phyloP scores from a whole-genome alignment of 2,329 filamentous ascomycete genomes.

The Claviceps fusiformis region DNA sequence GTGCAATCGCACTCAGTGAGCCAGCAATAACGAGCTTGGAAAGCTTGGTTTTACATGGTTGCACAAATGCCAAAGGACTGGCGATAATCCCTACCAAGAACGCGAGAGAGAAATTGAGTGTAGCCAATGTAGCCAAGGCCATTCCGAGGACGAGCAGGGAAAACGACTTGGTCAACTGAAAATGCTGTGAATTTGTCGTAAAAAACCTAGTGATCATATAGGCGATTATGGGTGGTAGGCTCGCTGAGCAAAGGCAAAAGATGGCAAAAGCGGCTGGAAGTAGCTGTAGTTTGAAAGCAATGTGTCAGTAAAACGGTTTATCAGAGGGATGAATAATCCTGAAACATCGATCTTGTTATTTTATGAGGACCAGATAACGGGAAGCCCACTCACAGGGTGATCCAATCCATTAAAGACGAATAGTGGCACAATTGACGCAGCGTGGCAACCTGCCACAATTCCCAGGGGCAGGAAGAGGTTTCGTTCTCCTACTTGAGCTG shows the following conservation, averaged over 20 bases:
- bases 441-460: slow-evolving; percentile 59
- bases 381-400: slow-evolving; percentile 39
- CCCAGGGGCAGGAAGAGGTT: slow-evolving; percentile 60
- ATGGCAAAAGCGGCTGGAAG: slow-evolving; percentile 44
- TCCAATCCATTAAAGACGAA: slow-evolving; percentile 73
- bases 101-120: slow-evolving; percentile 86
- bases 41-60: slow-evolving; percentile 27
- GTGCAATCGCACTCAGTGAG: slow-evolving; percentile 47
- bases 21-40: slow-evolving; percentile 29
- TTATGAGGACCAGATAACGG: neutral
- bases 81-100: slow-evolving; percentile 73
- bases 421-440: slow-evolving; percentile 66
- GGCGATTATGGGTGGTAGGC: slow-evolving; percentile 45
- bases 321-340: neutral
- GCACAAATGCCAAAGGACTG: slow-evolving; percentile 64
- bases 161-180: slow-evolving; percentile 73
- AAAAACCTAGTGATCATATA: slow-evolving; percentile 36
- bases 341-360: neutral
- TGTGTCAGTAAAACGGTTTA: slow-evolving; percentile 2
- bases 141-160: slow-evolving; percentile 86
- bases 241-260: slow-evolving; percentile 41
- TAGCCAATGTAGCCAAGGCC: slow-evolving; percentile 83
- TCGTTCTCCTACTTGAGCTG: slow-evolving; percentile 35
- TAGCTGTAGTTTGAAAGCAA: slow-evolving; percentile 27
- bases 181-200: slow-evolving; percentile 51